Evolutionary conservation across 306 rosid genomes (phyloP), one percentile per base, ranked within the genome.

Genomic region (Datisca glomerata): DNA sequence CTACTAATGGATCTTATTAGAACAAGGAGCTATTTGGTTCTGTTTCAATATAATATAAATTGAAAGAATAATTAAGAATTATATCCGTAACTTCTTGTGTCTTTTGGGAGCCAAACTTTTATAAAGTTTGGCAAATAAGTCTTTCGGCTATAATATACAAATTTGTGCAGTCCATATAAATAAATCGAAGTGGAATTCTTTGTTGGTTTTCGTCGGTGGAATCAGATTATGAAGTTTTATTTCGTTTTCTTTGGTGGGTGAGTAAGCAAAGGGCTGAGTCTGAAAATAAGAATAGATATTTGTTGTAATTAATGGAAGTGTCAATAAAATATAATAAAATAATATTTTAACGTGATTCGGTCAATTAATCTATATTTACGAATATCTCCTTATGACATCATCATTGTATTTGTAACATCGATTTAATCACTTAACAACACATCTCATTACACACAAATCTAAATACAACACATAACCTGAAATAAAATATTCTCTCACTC

Each of bases 121-220:
- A 7, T 32, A 61, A 72, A 64, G 75, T 47, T 52, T 61, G 43
- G 35, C 6, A 49, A 43, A 47, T 27, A 27, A 23, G 45, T 41
- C 46, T 48, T 55, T 48, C 47, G 70, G 71, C 55, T 37, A 51
- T 25, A 33, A 41, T 24, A 57, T 41, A 61, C 51, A 43, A 27
- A 35, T 47, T 33, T 56, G 63, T 45, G 57, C 62, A 56, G 46
- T 53, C 35, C 55, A 59, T 49, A 47, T 33, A 62, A 59, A 45
- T 51, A 52, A 49, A 73, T 18, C 6, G 13, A n/a, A n/a, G 78
- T 81, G 93, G 93, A 73, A 71, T 43, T 73, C 80, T 72, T 71
- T 50, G 75, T 73, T 73, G 93, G 80, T 61, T 43, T 51, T 51
- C 57, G 38, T 63, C 53, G 33, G 41, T 33, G 55, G 60, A 47